Percentiles rank a stretch among this genome's conserved stretches.
Conservation (phyloP, 768 basidiomycete genomes). For the Crucibulum laeve region DNA sequence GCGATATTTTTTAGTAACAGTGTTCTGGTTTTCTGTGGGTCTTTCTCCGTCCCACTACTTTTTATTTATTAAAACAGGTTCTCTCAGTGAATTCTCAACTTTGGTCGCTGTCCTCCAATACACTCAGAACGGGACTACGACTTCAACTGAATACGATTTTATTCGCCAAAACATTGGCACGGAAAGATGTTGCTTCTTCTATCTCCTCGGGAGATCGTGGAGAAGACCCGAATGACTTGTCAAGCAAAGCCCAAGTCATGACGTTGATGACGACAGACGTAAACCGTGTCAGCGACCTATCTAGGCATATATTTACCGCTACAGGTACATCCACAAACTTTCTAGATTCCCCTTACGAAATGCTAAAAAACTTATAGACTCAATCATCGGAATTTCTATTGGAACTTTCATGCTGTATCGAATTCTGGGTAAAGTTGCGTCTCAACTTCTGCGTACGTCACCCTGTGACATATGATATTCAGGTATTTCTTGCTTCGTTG, state of each 20-base stretch:
- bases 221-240: conserved; percentile 52
- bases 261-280: conserved; percentile 95
- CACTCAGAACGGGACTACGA: conserved; percentile 64
- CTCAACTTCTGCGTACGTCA: not conserved
- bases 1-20: conserved; percentile 16
- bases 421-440: conserved; percentile 54
- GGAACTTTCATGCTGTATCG: conserved; percentile 74
- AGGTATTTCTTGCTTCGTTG: conserved; percentile 72
- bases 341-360: not conserved
- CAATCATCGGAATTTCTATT: conserved; percentile 73
- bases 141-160: conserved; percentile 81
- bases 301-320: conserved; percentile 73
- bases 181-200: conserved; percentile 82
- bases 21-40: conserved; percentile 19
- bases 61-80: not conserved
- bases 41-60: not conserved
- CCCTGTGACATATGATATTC: not conserved
- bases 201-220: conserved; percentile 19
- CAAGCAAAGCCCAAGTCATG: conserved; percentile 81
- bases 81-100: conserved; percentile 58
- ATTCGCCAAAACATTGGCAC: conserved; percentile 80
- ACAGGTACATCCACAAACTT: conserved; percentile 42
- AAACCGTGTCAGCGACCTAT: conserved; percentile 82
- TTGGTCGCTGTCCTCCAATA: conserved; percentile 67
- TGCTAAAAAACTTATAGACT: conserved; percentile 37